Percentiles rank a stretch among this genome's conserved stretches.
Evolutionary conservation across 768 basidiomycete species (phyloP).

Genomic region (Leccinum variicolor): DNA sequence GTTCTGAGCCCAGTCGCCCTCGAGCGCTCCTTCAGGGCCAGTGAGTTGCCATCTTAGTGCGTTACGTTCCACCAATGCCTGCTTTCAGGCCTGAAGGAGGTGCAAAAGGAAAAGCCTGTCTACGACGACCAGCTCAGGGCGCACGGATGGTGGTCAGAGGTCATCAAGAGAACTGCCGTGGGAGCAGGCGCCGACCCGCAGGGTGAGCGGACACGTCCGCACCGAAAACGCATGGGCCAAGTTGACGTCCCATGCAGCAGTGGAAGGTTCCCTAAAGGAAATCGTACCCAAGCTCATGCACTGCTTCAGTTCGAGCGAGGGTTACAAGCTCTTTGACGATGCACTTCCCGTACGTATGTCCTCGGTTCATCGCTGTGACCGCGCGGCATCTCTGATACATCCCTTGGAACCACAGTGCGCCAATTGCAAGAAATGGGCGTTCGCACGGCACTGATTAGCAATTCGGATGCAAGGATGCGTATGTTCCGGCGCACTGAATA

Average conservation of each 20-base stretch:
- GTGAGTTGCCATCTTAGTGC: slow-evolving; percentile 29
- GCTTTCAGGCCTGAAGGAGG: slow-evolving; percentile 41
- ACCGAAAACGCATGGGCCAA: slow-evolving; percentile 21
- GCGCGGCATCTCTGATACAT: slow-evolving; percentile 6
- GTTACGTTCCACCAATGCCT: slow-evolving; percentile 4
- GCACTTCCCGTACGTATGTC: slow-evolving; percentile 43
- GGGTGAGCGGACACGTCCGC: slow-evolving; percentile 35
- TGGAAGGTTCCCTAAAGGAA: slow-evolving; percentile 48
- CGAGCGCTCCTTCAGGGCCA: slow-evolving; percentile 56
- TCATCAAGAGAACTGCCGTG: slow-evolving; percentile 69
- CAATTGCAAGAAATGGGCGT: slow-evolving; percentile 45
- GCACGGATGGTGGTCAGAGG: slow-evolving; percentile 72
- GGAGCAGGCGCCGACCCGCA: slow-evolving; percentile 66
- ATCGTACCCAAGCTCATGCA: slow-evolving; percentile 62
- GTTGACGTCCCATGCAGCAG: slow-evolving; percentile 36
- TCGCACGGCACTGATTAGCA: slow-evolving; percentile 62
- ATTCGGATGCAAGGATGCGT: slow-evolving; percentile 74
- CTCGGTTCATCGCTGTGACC: neutral
- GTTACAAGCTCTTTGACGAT: slow-evolving; percentile 62
- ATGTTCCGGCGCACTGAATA: slow-evolving; percentile 20
- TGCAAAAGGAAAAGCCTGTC: slow-evolving; percentile 57
- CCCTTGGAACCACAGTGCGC: slow-evolving; percentile 34
- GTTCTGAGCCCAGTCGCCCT: slow-evolving; percentile 49
- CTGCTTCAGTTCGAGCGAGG: slow-evolving; percentile 68
- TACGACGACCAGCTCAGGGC: slow-evolving; percentile 48